A percentile compares a stretch with the other conserved stretches of the same genome.
These are phyloP conservation scores for Arachnomyces sp. DNA, from an alignment of 2,329 filamentous ascomycete species.

Conservation along the genomic window DNA sequence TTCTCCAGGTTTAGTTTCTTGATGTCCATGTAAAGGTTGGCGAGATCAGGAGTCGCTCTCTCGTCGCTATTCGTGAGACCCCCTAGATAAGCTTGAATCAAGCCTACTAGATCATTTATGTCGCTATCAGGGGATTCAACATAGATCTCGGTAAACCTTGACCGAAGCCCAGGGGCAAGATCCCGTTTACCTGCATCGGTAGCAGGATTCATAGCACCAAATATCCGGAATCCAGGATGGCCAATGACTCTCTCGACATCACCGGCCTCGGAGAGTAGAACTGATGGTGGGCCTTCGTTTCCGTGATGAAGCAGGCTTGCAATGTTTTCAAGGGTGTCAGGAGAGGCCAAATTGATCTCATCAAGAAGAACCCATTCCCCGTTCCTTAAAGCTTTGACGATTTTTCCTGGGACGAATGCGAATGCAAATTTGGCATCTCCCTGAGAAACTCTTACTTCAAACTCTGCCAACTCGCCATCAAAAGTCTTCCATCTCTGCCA, in stretches of 20 bases:
- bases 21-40: slow-evolving; percentile 77
- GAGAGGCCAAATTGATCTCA: slow-evolving; percentile 91
- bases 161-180: slow-evolving; percentile 76
- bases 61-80: slow-evolving; percentile 62
- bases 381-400: slow-evolving; percentile 90
- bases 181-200: slow-evolving; percentile 97
- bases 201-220: slow-evolving; percentile 98
- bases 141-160: slow-evolving; percentile 91
- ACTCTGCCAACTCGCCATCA: slow-evolving; percentile 61
- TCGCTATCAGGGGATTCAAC: slow-evolving; percentile 84
- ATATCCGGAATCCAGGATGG: slow-evolving; percentile 88
- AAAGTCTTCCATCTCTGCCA: slow-evolving; percentile 76
- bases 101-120: slow-evolving; percentile 72
- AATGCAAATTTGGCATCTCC: slow-evolving; percentile 78
- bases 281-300: slow-evolving; percentile 62
- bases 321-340: slow-evolving; percentile 90
- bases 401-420: slow-evolving; percentile 89
- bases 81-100: slow-evolving; percentile 82
- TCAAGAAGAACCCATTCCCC: slow-evolving; percentile 96
- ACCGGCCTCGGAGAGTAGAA: slow-evolving; percentile 86
- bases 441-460: slow-evolving; percentile 67
- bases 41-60: slow-evolving; percentile 69
- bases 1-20: slow-evolving; percentile 75
- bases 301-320: slow-evolving; percentile 75
- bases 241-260: slow-evolving; percentile 84